These are phyloP conservation scores for Trichoderma hamatum DNA, from an alignment of 2,329 filamentous ascomycete genomes.

Conservation along the genomic window DNA sequence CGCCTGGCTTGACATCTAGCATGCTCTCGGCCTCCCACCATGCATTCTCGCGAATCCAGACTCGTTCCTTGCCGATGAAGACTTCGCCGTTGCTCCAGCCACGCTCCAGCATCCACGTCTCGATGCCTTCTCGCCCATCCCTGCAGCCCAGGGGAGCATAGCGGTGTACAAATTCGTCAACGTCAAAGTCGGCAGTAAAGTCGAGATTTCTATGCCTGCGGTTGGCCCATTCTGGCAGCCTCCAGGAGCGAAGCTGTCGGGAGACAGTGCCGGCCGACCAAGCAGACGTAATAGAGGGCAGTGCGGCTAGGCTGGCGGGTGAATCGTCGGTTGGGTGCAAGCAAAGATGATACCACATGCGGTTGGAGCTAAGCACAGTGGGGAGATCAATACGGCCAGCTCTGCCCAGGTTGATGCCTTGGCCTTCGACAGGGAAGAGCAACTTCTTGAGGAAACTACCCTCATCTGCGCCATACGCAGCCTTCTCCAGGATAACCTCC, in stretches of 20 bases:
- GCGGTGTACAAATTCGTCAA: slow-evolving; percentile 85
- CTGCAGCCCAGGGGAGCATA: slow-evolving; percentile 84
- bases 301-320: slow-evolving; percentile 72
- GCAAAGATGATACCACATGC: slow-evolving; percentile 92
- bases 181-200: slow-evolving; percentile 94
- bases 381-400: slow-evolving; percentile 78
- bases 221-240: slow-evolving; percentile 95
- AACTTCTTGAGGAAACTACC: slow-evolving; percentile 82
- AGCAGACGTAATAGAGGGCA: slow-evolving; percentile 72
- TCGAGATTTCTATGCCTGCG: slow-evolving; percentile 87
- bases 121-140: slow-evolving; percentile 88
- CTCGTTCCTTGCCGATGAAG: slow-evolving; percentile 82
- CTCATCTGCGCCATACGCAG: slow-evolving; percentile 77
- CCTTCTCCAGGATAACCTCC: slow-evolving; percentile 82
- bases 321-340: slow-evolving; percentile 89
- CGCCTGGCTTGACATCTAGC: slow-evolving; percentile 80
- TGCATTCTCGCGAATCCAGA: slow-evolving; percentile 91
- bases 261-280: slow-evolving; percentile 96
- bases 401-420: slow-evolving; percentile 81
- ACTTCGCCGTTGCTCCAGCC: slow-evolving; percentile 99
- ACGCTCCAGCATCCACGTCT: slow-evolving; percentile 90
- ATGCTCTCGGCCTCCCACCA: slow-evolving; percentile 99
- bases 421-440: slow-evolving; percentile 74
- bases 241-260: slow-evolving; percentile 88
- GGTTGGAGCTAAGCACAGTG: slow-evolving; percentile 75